Conservation (phyloP, 1,284 basidiomycete species). For the Cryptococcus amylolentus region DNA sequence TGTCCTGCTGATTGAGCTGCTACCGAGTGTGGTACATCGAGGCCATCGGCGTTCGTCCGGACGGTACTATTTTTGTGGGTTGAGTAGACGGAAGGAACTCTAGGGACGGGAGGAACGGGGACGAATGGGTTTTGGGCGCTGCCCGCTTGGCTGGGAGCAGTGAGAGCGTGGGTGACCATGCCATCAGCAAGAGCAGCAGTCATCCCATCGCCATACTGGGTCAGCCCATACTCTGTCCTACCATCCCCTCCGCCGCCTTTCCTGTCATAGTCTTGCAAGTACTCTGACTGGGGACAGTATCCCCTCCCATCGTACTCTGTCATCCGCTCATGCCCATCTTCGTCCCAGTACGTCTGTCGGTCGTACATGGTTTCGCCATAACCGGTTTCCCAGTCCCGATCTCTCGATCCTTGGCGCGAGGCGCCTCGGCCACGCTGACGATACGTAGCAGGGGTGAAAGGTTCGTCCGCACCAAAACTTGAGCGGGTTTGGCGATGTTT, state of each 20-base stretch:
- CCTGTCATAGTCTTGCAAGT: not conserved
- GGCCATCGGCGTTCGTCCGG: not conserved
- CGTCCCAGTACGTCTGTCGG: conserved; percentile 1
- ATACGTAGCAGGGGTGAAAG: conserved; percentile 9
- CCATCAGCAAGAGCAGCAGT: conserved; percentile 12
- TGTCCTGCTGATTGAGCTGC: not conserved
- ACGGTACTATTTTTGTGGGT: not conserved
- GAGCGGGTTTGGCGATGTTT: conserved; percentile 10
- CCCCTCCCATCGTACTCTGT: not conserved
- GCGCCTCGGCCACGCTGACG: not conserved
- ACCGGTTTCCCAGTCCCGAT: not conserved
- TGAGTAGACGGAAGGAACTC: not conserved
- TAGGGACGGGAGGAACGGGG: conserved; percentile 11
- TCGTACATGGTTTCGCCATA: not conserved
- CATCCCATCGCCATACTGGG: conserved; percentile 11
- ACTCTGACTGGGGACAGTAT: not conserved
- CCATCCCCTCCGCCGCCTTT: not conserved
- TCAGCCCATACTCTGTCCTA: conserved; percentile 7
- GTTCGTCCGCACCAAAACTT: conserved; percentile 15
- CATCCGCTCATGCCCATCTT: not conserved
- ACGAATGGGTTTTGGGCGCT: conserved; percentile 10
- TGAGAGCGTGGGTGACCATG: not conserved
- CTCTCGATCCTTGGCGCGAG: not conserved
- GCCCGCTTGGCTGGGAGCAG: not conserved
- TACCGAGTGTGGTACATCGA: not conserved